Evolutionary conservation across 305 asterid genomes (phyloP), one percentile per base, ranked within the genome.

Genomic region (Euphrasia arctica): DNA sequence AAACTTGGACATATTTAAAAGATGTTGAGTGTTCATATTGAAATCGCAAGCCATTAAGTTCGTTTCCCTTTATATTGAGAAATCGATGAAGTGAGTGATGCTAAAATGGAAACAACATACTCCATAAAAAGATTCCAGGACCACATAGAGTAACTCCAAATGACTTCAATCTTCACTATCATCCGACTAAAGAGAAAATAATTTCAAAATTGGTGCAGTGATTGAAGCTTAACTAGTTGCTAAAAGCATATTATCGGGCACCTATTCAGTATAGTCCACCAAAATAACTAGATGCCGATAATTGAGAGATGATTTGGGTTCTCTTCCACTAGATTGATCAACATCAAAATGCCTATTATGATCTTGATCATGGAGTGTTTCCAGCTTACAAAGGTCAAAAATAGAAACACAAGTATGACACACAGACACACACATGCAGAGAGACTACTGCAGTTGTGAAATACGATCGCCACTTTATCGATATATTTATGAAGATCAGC

Each of bases 81-180:
- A 34, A 63, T 67, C 61, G 28, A 45, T 34, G n/a, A 45, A 60
- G 47, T 45, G 52, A 50, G 39, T 18, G 29, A 55, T 13, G 68
- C 58, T 28, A 54, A 58, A 62, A 22, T 9, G 14, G 31, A 63
- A 34, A 59, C 41, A 47, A 54, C 50, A 22, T 14, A 48, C 55
- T 15, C 56, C 32, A 6, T 27, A 18, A 60, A 55, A 22, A 63
- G 47, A 39, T 28, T 32, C 67, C 49, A 58, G n/a, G 42, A 62
- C 47, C 28, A 55, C 36, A 27, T 39, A 60, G 55, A 25, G 22
- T 4, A 15, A 48, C 32, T 12, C 54, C 43, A 54, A 7, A 14
- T 13, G 14, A 68, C n/a, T 50, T 28, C 28, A 55, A 32, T 32
- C 32, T 51, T 62, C 12, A 62, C 51, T 45, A 71, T n/a, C 61